phyloP scores from a whole-genome alignment of 441 rosid genomes.

The Hypseocharis bilobata region DNA sequence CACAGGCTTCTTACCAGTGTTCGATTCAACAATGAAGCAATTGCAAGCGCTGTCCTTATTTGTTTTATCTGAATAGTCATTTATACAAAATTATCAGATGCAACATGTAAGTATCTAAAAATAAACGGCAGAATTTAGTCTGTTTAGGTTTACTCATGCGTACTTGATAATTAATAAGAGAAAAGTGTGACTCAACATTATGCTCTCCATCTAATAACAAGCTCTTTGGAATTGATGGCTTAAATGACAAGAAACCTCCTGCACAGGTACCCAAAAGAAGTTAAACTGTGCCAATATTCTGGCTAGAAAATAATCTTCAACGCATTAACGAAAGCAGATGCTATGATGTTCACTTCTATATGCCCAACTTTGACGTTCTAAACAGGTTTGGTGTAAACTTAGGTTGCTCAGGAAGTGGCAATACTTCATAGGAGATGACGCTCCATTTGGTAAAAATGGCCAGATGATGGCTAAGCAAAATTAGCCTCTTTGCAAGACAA shows the following conservation, averaged over 20 bases:
- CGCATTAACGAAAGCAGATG: background rate
- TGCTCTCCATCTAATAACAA: conserved; percentile 79
- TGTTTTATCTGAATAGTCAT: conserved; percentile 61
- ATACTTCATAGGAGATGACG: conserved; percentile 11
- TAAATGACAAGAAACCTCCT: conserved; percentile 90
- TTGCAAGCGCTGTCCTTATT: conserved; percentile 81
- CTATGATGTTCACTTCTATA: conserved; percentile 1
- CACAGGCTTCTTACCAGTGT: conserved; percentile 60
- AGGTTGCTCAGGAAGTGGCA: conserved; percentile 11
- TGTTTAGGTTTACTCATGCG: conserved; percentile 23
- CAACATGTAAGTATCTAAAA: conserved; percentile 3
- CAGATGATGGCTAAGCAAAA: too few relatives aligned
- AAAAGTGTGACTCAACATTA: conserved; percentile 64
- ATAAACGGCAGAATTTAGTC: conserved; percentile 15
- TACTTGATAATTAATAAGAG: conserved; percentile 81
- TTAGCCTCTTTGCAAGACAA: background rate
- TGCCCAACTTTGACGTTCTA: background rate
- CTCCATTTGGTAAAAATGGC: background rate
- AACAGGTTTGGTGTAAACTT: conserved; percentile 8
- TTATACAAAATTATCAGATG: conserved; percentile 22
- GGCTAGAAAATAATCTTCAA: conserved; percentile 11
- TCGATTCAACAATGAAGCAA: conserved; percentile 75
- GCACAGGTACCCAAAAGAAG: conserved; percentile 27
- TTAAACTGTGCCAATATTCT: conserved; percentile 17
- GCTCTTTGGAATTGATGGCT: conserved; percentile 74